Evolutionary conservation across 1,284 basidiomycete genomes (phyloP), one percentile per base, ranked within the genome.

Genomic region (Singerocomus inundabilis): DNA sequence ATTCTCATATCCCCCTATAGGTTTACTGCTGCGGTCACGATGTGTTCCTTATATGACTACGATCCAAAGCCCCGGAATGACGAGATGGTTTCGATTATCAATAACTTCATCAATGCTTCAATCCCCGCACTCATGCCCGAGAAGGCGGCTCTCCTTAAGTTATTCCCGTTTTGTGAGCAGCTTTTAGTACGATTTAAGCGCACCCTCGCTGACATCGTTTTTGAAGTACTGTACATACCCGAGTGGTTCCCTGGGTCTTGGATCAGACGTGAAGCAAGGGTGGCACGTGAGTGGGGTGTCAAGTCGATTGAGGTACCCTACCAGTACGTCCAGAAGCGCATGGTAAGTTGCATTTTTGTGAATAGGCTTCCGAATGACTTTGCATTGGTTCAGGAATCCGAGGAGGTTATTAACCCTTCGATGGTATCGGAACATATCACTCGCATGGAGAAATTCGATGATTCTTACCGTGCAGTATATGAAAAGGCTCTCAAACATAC

Each of bases 341-440:
- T 53, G 44, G 57, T 59, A 24, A 51, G 49, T 24, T 5, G 21
- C 21, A 4, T 18, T 11, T n/a, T 11, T 9, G 6, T 18, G 6
- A 33, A 6, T 12, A 6, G 21, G 13, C 3, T 3, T 36, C n/a
- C 3, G 8, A 10, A 21, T 21, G 21, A 21, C 4, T n/a, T 4
- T 21, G 21, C 4, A 21, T 21, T 21, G 21, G 21, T 21, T 21
- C 21, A 52, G 49, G 28, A 39, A 9, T 31, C 32, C 16, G 26
- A 21, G 5, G 34, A 44, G 0, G 2, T 37, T 6, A 25, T 24
- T 6, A 51, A 24, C 8, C 0, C 4, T 9, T 24, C 48, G 0
- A 59, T 59, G 59, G 46, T 59, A 18, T 49, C 29, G 6, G 46
- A 59, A 15, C 59, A 61, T 15, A 24, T 59, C 13, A 33, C 16